A percentile compares a stretch with the other conserved stretches of the same genome.
Evolutionary conservation across 2,329 filamentous ascomycete genomes (phyloP).

Genomic region (Ophiostoma populinum): DNA sequence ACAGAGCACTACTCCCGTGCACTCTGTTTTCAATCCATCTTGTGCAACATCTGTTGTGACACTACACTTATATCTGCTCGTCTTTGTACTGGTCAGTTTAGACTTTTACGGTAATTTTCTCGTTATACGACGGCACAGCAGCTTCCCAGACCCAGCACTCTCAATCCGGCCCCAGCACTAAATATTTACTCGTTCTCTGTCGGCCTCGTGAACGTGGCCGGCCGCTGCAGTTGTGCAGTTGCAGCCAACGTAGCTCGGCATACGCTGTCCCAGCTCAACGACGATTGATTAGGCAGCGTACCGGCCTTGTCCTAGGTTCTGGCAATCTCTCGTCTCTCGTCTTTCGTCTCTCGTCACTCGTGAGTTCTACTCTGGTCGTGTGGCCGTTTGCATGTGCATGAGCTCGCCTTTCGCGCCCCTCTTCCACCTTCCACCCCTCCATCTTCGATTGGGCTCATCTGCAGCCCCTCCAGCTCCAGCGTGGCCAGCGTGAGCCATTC

Average conservation of each 20-base stretch:
- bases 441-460: constrained; percentile 6
- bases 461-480: not conserved
- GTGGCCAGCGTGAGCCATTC: constrained; percentile 3
- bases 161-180: constrained; percentile 3
- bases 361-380: not conserved
- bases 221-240: no score
- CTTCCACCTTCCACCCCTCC: constrained; percentile 1
- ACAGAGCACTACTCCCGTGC: no score
- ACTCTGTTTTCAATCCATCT: no score
- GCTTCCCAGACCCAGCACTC: no score
- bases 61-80: not conserved
- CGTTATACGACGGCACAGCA: no score
- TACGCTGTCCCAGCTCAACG: constrained; percentile 1
- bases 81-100: not conserved
- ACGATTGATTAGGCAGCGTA: no score
- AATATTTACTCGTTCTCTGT: not conserved
- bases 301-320: no score
- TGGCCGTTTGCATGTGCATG: constrained; percentile 3
- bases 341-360: not conserved
- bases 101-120: no score
- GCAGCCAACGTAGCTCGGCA: not conserved
- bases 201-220: no score
- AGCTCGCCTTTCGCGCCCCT: not conserved
- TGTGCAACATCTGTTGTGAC: not conserved
- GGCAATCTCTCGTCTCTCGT: not conserved